Conservation (phyloP, 441 rosid species). For the Pelargonium australe region DNA sequence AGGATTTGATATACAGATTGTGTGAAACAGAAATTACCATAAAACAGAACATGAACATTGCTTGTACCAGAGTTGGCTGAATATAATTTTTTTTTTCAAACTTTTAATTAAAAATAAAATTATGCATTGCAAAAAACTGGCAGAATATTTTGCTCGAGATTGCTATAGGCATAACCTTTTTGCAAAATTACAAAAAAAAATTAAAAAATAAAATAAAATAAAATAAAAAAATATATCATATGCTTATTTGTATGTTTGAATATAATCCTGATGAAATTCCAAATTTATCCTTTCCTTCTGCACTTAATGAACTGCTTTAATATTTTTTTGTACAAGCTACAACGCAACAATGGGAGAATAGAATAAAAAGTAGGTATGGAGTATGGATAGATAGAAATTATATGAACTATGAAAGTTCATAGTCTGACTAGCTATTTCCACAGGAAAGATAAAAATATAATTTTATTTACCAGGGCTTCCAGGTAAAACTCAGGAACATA, state of each 20-base stretch:
- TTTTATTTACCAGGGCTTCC: conserved; percentile 73
- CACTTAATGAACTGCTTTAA: neutral
- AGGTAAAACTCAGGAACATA: conserved; percentile 90
- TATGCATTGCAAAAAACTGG: no score
- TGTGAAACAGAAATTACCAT: neutral
- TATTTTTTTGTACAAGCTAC: neutral
- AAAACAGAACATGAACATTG: conserved; percentile 1
- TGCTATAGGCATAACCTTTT: neutral
- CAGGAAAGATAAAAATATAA: neutral
- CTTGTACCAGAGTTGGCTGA: conserved; percentile 1
- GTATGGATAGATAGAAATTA: no score
- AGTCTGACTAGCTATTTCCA: neutral
- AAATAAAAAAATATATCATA: no score
- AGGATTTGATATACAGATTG: conserved; percentile 2
- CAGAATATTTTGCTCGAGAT: no score
- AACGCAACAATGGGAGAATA: no score
- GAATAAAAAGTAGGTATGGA: no score
- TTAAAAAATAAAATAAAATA: neutral
- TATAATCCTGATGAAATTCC: no score
- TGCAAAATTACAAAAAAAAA: neutral
- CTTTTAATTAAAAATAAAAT: neutral
- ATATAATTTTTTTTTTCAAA: neutral
- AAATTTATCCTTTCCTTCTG: no score
- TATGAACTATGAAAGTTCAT: no score
- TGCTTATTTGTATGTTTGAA: neutral